A percentile compares a stretch with the other conserved stretches of the same genome.
phyloP scores from a whole-genome alignment of 148 eudicot species.

The Vaccinium macrocarpon region DNA sequence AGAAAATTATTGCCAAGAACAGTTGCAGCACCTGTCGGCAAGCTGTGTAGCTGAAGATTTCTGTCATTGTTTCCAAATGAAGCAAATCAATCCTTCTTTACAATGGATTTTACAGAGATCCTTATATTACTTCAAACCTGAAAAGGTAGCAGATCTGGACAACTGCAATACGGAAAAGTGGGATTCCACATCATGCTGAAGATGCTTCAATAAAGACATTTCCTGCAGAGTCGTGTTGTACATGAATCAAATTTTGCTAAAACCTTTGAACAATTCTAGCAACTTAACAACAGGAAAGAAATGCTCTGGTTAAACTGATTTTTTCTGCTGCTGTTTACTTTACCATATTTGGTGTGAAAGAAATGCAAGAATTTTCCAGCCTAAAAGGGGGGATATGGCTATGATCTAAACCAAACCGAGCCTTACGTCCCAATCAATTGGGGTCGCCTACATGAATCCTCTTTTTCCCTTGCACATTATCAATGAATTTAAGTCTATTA shows the following conservation, averaged over 20 bases:
- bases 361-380: too few relatives aligned
- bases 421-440: too few relatives aligned
- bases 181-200: conserved; percentile 8
- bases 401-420: too few relatives aligned
- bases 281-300: neutral
- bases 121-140: conserved; percentile 33
- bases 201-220: conserved; percentile 27
- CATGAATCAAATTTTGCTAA: neutral
- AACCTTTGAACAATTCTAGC: neutral
- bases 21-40: conserved; percentile 67
- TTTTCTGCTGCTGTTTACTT: too few relatives aligned
- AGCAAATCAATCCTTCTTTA: conserved; percentile 18
- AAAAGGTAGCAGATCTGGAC: conserved; percentile 20
- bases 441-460: too few relatives aligned
- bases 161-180: neutral
- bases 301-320: too few relatives aligned
- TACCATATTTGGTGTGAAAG: too few relatives aligned
- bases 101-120: neutral
- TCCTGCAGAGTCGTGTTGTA: conserved; percentile 18
- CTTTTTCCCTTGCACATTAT: too few relatives aligned
- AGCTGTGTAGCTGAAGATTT: conserved; percentile 51
- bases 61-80: conserved; percentile 43
- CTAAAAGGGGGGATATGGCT: too few relatives aligned
- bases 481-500: too few relatives aligned
- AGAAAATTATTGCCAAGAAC: conserved; percentile 62